Evolutionary conservation across 352 stramenopile species (phyloP), one percentile per base, ranked within the genome.

Genomic region (Globisporangium mamillatum): DNA sequence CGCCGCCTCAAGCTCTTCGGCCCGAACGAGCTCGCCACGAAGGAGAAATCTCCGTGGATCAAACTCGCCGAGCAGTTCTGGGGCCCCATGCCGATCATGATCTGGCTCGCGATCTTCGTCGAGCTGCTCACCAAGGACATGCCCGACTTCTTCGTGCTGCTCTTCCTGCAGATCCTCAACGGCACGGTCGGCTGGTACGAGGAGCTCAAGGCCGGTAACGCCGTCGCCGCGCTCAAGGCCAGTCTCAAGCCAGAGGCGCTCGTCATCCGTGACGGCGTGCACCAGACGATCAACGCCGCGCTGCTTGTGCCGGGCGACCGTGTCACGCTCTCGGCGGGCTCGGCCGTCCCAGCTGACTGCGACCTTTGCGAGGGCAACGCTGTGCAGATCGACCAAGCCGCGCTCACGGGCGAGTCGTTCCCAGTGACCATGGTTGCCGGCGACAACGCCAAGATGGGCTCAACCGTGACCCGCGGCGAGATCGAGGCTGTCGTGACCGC

Each of bases 331-430:
- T 77, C 80, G 14, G 74, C 92, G 8, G 97, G 97, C 20, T 89
- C 92, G 3, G 91, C 93, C 14, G 88, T 99, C 27, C 96, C 97
- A 5, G 95, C 95, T 0, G 97, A 99, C 80, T 90, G 94, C 63
- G 77, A 93, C 36, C 64, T 97, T 16, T 90, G 91, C 70, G 81
- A 91, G 24, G 83, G 95, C 62, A 84, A 94, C 44, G 65, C 78
- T 20, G 74, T 98, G 55, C 82, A 96, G 67, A 92, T 98, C 59
- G 89, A 98, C 74, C 90, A 98, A 76, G 89, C 94, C 32, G 87
- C 89, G 48, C 82, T 99, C 27, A 98, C 95, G 22, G 97, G 97
- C 69, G 95, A 98, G 73, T 98, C 93, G 12, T 93, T 99, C 65
- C 94, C 95, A 1, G 94, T 98, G 29, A 95, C 88, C 14, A 89